phyloP scores from a whole-genome alignment of 2,329 filamentous ascomycete species.

The Capronia americana region DNA sequence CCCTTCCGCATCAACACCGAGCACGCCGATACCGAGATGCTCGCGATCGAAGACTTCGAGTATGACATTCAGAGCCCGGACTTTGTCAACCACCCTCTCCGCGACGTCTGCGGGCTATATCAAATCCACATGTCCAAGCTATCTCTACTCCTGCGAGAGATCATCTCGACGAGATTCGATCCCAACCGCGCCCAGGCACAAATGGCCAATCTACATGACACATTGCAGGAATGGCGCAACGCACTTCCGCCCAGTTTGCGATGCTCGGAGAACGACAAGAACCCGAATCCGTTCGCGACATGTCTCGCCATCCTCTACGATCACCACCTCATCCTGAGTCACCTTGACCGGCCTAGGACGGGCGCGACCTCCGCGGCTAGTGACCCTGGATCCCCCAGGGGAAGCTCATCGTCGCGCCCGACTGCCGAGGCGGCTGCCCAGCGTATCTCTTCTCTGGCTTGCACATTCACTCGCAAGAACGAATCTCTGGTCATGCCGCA shows the following conservation, averaged over 20 bases:
- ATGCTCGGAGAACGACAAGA: constrained; percentile 14
- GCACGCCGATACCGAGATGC: constrained; percentile 22
- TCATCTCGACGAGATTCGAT: constrained; percentile 23
- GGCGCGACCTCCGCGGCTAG: constrained; percentile 10
- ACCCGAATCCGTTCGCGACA: constrained; percentile 18
- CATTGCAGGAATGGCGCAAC: constrained; percentile 16
- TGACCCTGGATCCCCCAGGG: constrained; percentile 4
- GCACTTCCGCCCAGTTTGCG: constrained; percentile 15
- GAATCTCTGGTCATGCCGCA: constrained; percentile 22
- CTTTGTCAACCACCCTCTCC: constrained; percentile 21
- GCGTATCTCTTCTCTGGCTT: constrained; percentile 18
- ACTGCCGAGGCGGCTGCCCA: constrained; percentile 17
- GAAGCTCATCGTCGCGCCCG: constrained; percentile 8
- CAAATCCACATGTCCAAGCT: constrained; percentile 25
- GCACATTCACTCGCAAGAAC: constrained; percentile 13
- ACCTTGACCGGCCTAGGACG: constrained; percentile 9
- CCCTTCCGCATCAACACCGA: constrained; percentile 24
- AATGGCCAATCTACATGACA: constrained; percentile 20
- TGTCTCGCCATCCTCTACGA: constrained; percentile 22
- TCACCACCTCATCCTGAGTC: constrained; percentile 16
- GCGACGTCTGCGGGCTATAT: constrained; percentile 14
- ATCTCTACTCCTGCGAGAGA: constrained; percentile 19
- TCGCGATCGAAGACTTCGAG: constrained; percentile 23
- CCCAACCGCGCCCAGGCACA: constrained; percentile 20
- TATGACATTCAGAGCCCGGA: constrained; percentile 20